These are phyloP conservation scores for Saururus chinensis DNA, from an alignment of 164 flowering plant species.

Conservation along the genomic window DNA sequence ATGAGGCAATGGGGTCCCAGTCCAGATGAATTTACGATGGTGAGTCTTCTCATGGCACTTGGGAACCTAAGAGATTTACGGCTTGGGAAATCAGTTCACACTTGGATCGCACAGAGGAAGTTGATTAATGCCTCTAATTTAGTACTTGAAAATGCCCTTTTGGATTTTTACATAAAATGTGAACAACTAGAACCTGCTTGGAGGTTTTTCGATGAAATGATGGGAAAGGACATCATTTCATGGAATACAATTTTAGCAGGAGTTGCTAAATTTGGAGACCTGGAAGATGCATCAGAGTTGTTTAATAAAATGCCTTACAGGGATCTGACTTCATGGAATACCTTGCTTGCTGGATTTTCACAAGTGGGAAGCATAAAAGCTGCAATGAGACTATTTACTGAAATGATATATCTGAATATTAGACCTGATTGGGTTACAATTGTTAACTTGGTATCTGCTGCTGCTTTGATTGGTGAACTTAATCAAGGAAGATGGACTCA, in stretches of 20 bases:
- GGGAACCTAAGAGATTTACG: conserved; percentile 21
- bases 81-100: conserved; percentile 42
- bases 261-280: conserved; percentile 26
- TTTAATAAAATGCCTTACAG: conserved; percentile 31
- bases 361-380: conserved; percentile 17
- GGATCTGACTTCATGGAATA: conserved; percentile 50
- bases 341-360: conserved; percentile 34
- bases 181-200: conserved; percentile 26
- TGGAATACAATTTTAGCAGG: conserved; percentile 52
- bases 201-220: conserved; percentile 21
- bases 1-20: conserved; percentile 25
- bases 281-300: conserved; percentile 21
- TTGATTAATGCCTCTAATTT: conserved; percentile 12
- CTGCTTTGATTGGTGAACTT: conserved; percentile 24
- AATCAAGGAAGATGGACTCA: conserved; percentile 34
- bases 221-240: conserved; percentile 30
- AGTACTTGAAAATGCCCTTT: conserved; percentile 40
- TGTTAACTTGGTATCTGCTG: conserved; percentile 21
- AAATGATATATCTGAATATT: conserved; percentile 22
- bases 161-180: conserved; percentile 51
- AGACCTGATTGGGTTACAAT: conserved; percentile 28
- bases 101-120: conserved; percentile 28
- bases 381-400: conserved; percentile 15
- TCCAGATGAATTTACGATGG: conserved; percentile 40
- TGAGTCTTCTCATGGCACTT: conserved; percentile 31